These are phyloP conservation scores for Bretziella fagacearum DNA, from an alignment of 2,329 filamentous ascomycete genomes.

Conservation along the genomic window DNA sequence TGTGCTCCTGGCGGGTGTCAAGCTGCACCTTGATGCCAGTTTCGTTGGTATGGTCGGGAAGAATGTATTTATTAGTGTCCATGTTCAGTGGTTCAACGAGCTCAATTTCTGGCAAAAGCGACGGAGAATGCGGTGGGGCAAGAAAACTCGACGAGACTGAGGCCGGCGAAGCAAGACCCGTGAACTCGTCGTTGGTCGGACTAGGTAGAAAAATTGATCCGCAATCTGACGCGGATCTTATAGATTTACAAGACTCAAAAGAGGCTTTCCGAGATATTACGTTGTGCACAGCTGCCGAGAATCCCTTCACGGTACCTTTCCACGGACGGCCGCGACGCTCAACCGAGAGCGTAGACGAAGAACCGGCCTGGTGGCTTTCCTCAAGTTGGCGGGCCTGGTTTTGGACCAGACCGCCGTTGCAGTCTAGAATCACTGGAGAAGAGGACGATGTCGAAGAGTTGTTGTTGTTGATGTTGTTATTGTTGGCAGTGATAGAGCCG, in stretches of 20 bases:
- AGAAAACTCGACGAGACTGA: conserved; percentile 8
- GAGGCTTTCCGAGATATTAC: conserved; percentile 9
- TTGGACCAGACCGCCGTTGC: conserved; percentile 52
- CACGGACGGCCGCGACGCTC: conserved; percentile 54
- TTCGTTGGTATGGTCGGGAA: conserved; percentile 53
- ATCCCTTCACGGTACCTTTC: no score
- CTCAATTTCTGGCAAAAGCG: conserved; percentile 34
- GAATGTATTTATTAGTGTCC: conserved; percentile 58
- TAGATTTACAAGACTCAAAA: conserved; percentile 15
- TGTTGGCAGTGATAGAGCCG: conserved; percentile 21
- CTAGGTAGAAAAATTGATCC: conserved; percentile 18
- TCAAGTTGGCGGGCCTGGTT: conserved; percentile 54
- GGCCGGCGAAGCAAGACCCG: conserved; percentile 7
- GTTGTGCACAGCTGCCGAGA: conserved; percentile 20
- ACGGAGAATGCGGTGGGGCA: conserved; percentile 20
- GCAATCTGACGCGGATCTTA: conserved; percentile 8
- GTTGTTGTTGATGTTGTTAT: not conserved
- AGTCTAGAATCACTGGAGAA: conserved; percentile 23
- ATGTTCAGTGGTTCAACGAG: conserved; percentile 37
- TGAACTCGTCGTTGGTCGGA: conserved; percentile 17
- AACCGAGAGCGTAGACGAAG: conserved; percentile 30
- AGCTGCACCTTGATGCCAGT: conserved; percentile 48
- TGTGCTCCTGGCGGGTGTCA: conserved; percentile 39
- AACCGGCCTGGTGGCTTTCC: conserved; percentile 43
- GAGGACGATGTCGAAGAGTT: conserved; percentile 15